Conservation (phyloP, 2,329 filamentous ascomycete species). For the Tolypocladium nubicola region DNA sequence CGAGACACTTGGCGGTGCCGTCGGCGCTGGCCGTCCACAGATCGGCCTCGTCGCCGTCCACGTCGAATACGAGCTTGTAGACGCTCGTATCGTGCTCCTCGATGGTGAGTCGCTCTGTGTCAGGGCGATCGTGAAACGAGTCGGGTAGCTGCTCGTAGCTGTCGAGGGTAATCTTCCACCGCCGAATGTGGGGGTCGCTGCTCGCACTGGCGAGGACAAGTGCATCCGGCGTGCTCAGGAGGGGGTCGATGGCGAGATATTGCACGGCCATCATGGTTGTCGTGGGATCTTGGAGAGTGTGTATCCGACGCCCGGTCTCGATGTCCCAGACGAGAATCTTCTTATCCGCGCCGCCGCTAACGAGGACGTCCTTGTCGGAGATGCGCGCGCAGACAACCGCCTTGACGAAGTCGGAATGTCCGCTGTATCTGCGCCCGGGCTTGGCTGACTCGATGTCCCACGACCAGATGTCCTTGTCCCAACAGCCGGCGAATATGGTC, state of each 20-base stretch:
- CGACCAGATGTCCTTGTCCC: conserved; percentile 88
- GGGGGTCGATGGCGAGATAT: conserved; percentile 64
- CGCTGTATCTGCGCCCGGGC: conserved; percentile 51
- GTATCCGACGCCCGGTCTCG: conserved; percentile 53
- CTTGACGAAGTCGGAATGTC: conserved; percentile 90
- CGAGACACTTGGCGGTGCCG: conserved; percentile 73
- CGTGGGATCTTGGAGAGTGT: conserved; percentile 67
- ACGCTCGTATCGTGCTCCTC: conserved; percentile 84
- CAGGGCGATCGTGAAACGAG: conserved; percentile 28
- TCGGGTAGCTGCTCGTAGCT: conserved; percentile 44
- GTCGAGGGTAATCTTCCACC: conserved; percentile 54
- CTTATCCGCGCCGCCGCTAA: conserved; percentile 69
- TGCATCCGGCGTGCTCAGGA: conserved; percentile 36
- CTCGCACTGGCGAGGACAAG: conserved; percentile 67
- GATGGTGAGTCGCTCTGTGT: conserved; percentile 41
- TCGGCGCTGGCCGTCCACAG: conserved; percentile 92
- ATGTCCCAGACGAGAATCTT: conserved; percentile 80
- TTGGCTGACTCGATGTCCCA: conserved; percentile 57
- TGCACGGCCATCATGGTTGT: conserved; percentile 68
- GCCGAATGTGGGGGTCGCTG: conserved; percentile 68
- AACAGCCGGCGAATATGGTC: conserved; percentile 76
- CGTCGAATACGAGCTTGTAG: conserved; percentile 68
- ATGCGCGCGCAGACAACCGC: conserved; percentile 55
- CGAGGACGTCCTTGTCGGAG: conserved; percentile 49
- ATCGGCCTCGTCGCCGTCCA: conserved; percentile 50